These are phyloP conservation scores for Cystobasidiaceae sp. DNA, from an alignment of 1,284 basidiomycete species.

Conservation along the genomic window DNA sequence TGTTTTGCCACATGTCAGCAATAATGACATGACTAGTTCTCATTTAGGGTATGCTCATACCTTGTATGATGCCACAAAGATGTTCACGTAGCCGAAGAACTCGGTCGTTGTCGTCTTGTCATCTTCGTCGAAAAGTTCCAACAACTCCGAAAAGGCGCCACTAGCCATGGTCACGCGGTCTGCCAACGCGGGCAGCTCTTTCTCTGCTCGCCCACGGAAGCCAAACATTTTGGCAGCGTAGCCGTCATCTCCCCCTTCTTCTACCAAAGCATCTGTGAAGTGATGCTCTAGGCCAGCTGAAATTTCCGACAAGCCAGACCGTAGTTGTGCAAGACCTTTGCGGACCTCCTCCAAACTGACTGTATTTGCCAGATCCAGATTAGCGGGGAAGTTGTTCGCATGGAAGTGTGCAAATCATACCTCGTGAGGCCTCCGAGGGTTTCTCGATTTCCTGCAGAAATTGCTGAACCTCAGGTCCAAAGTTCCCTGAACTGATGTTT, in stretches of 20 bases:
- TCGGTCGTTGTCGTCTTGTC: slow-evolving; percentile 53
- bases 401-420: slow-evolving; percentile 51
- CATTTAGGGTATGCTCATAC: too few species aligned
- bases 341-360: slow-evolving; percentile 72
- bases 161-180: slow-evolving; percentile 81
- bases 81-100: slow-evolving; percentile 93
- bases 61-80: slow-evolving; percentile 84
- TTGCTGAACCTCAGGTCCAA: slow-evolving; percentile 79
- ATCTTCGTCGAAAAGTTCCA: slow-evolving; percentile 78
- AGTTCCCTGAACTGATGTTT: slow-evolving; percentile 63
- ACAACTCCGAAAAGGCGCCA: slow-evolving; percentile 69
- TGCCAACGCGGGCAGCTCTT: slow-evolving; percentile 69
- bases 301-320: slow-evolving; percentile 72
- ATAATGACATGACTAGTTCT: too few species aligned
- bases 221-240: slow-evolving; percentile 86
- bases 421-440: slow-evolving; percentile 89
- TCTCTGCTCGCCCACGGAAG: slow-evolving; percentile 68
- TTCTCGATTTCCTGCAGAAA: slow-evolving; percentile 85
- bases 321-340: slow-evolving; percentile 64
- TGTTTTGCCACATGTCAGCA: too few species aligned
- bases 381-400: neutral
- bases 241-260: slow-evolving; percentile 56
- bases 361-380: slow-evolving; percentile 41
- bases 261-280: slow-evolving; percentile 61
- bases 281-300: slow-evolving; percentile 70